phyloP scores from a whole-genome alignment of 208 protist species.

The Naegleria gruberi region DNA sequence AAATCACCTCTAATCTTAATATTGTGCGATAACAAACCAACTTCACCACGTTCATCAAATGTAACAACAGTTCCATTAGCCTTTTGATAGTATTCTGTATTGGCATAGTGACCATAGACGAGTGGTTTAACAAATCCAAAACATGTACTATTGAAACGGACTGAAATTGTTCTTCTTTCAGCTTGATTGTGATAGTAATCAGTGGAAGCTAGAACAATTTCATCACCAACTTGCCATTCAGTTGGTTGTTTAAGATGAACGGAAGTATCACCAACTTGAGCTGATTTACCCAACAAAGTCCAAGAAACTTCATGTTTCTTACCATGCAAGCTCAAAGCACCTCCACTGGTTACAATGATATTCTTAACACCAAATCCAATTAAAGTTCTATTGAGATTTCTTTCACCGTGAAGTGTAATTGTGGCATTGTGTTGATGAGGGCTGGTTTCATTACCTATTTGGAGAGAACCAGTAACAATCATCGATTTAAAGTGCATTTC shows the following conservation, averaged over 20 bases:
- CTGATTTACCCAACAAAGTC: slow-evolving; percentile 28
- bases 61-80: background rate
- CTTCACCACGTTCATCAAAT: slow-evolving; percentile 34
- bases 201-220: slow-evolving; percentile 42
- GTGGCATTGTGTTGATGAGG: slow-evolving; percentile 37
- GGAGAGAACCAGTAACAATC: slow-evolving; percentile 29
- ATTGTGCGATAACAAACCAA: slow-evolving; percentile 50
- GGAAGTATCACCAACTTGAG: background rate
- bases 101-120: background rate
- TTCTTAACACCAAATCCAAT: slow-evolving; percentile 33
- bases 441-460: slow-evolving; percentile 35
- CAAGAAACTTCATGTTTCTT: slow-evolving; percentile 21
- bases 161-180: slow-evolving; percentile 41
- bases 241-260: background rate
- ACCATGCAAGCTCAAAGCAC: slow-evolving; percentile 37
- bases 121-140: slow-evolving; percentile 13
- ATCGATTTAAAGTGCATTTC: slow-evolving; percentile 32
- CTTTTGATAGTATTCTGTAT: background rate
- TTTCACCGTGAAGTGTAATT: slow-evolving; percentile 42
- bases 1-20: slow-evolving; percentile 54
- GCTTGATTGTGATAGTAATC: slow-evolving; percentile 34
- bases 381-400: slow-evolving; percentile 17
- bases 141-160: background rate
- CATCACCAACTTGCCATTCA: slow-evolving; percentile 48
- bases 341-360: slow-evolving; percentile 15